phyloP scores from a whole-genome alignment of 2,329 filamentous ascomycete species.

The Teratosphaeria nubilosa region DNA sequence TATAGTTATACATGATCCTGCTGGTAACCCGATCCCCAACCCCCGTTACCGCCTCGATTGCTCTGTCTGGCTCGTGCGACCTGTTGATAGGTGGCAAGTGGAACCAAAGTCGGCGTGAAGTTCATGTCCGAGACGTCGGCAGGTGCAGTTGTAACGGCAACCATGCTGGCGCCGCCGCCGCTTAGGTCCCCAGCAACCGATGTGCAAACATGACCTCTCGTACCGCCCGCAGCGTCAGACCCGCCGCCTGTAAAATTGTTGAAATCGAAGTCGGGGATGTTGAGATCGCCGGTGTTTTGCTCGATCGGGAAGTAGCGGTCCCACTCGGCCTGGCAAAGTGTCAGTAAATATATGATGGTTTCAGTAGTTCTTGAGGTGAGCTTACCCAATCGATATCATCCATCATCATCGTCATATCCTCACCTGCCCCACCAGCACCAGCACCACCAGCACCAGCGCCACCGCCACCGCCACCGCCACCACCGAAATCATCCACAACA shows the following conservation, averaged over 20 bases:
- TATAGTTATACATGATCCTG: not conserved
- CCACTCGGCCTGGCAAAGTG: slow-evolving; percentile 32
- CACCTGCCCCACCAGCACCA: slow-evolving; percentile 4
- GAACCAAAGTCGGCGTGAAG: slow-evolving; percentile 9
- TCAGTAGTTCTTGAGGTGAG: slow-evolving; percentile 8
- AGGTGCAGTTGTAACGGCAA: not conserved
- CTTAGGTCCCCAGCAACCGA: not conserved
- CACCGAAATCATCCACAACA: not conserved
- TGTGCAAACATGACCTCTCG: not conserved
- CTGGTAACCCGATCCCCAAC: not conserved
- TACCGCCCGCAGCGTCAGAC: not conserved
- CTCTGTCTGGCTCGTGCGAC: not conserved
- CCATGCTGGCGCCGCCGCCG: no score
- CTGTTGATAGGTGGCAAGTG: not conserved
- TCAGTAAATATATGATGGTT: not conserved
- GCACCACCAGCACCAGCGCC: not conserved
- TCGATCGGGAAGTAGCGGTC: slow-evolving; percentile 34
- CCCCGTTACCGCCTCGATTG: not conserved
- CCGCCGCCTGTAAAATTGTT: slow-evolving; percentile 20
- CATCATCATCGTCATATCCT: slow-evolving; percentile 25
- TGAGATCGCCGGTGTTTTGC: slow-evolving; percentile 25
- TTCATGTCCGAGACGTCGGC: slow-evolving; percentile 8
- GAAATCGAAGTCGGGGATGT: slow-evolving; percentile 26
- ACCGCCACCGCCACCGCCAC: not conserved
- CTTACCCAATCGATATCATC: slow-evolving; percentile 58